Percentiles rank a stretch among this genome's conserved stretches.
These are phyloP conservation scores for Psilocybe sp. DNA, from an alignment of 768 basidiomycete genomes.

Conservation along the genomic window DNA sequence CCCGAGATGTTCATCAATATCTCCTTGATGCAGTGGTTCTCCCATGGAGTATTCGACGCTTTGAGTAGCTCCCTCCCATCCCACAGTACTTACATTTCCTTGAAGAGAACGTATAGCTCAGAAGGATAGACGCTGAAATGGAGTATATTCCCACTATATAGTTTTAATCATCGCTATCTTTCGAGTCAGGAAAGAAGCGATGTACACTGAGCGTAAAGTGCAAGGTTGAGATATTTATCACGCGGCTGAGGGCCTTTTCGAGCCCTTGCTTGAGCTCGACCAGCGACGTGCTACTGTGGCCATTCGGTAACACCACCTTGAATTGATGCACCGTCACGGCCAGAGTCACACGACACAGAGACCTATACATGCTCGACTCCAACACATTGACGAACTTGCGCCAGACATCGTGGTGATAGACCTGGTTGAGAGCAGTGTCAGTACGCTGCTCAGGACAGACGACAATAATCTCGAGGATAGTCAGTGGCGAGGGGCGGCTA, in stretches of 20 bases:
- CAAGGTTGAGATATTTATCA: constrained; percentile 13
- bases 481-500: constrained; percentile 3
- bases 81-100: too few relatives aligned
- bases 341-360: constrained; percentile 11
- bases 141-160: too few relatives aligned
- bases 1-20: too few relatives aligned
- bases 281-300: constrained; percentile 10
- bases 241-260: constrained; percentile 1
- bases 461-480: constrained; percentile 9
- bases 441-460: constrained; percentile 4
- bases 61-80: too few relatives aligned
- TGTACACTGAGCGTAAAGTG: constrained; percentile 16
- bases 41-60: too few relatives aligned
- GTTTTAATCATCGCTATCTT: too few relatives aligned
- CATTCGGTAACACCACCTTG: constrained; percentile 3
- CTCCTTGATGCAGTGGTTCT: too few relatives aligned
- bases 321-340: constrained; percentile 13
- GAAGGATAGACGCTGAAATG: too few relatives aligned
- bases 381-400: constrained; percentile 6
- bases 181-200: background rate
- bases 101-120: too few relatives aligned
- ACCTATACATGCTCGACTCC: constrained; percentile 4
- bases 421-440: background rate
- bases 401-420: constrained; percentile 11
- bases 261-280: constrained; percentile 11